Conservation (phyloP, 2,329 filamentous ascomycete species). For the Penicillium oxalicum region DNA sequence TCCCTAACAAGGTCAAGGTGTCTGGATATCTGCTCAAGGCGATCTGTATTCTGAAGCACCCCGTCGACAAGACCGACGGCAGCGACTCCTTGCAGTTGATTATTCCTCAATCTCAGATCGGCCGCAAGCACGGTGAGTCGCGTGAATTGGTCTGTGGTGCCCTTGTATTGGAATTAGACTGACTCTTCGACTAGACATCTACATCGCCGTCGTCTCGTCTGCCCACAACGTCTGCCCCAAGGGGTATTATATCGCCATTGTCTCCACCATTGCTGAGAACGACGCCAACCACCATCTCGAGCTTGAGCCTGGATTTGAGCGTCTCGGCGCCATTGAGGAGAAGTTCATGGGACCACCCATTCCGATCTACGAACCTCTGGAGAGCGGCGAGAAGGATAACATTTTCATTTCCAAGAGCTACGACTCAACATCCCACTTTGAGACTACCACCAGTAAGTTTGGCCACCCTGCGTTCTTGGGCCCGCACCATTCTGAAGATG, state of each 20-base stretch:
- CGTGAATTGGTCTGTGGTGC: not conserved
- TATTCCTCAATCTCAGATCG: conserved; percentile 95
- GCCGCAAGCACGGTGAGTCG: conserved; percentile 80
- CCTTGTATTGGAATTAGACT: conserved; percentile 4
- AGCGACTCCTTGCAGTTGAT: conserved; percentile 90
- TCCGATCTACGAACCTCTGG: conserved; percentile 85
- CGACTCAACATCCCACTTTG: conserved; percentile 95
- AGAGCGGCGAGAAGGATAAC: conserved; percentile 76
- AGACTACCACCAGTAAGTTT: conserved; percentile 64
- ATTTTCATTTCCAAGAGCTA: conserved; percentile 99
- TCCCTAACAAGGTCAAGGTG: conserved; percentile 79
- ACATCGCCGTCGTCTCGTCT: conserved; percentile 90
- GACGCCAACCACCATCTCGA: conserved; percentile 92
- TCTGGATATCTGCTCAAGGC: conserved; percentile 88
- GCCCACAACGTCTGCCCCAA: conserved; percentile 98
- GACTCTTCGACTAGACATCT: conserved; percentile 63
- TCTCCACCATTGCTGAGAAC: conserved; percentile 92
- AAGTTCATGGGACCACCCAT: conserved; percentile 93
- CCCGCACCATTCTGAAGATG: not conserved
- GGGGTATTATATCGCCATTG: conserved; percentile 98
- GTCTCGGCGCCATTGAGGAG: conserved; percentile 90
- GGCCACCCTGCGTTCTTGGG: not conserved
- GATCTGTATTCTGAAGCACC: conserved; percentile 96
- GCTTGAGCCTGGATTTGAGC: conserved; percentile 84
- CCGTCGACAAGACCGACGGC: conserved; percentile 81